Evolutionary conservation across 805 yeast genomes (phyloP).

Genomic region (Kodamaea laetipori): DNA sequence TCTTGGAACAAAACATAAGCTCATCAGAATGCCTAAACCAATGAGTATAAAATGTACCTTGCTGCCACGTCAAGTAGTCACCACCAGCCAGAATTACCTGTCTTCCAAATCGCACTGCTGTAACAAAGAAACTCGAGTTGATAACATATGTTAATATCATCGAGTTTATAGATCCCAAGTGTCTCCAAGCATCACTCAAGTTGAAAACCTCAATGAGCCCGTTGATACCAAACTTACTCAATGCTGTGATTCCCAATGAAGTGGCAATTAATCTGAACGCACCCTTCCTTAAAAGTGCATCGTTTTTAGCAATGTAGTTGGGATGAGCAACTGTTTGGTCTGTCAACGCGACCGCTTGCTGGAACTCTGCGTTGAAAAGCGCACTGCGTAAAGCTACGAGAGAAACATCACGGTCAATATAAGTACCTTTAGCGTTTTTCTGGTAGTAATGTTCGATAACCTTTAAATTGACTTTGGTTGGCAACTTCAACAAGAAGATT

Average conservation of each 20-base stretch:
- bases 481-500: constrained; percentile 36
- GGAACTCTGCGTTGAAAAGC: constrained; percentile 59
- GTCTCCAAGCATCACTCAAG: constrained; percentile 40
- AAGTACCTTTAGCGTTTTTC: constrained; percentile 17
- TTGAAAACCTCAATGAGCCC: constrained; percentile 39
- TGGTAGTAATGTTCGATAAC: constrained; percentile 22
- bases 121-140: constrained; percentile 43
- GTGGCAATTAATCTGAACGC: constrained; percentile 33
- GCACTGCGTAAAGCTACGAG: constrained; percentile 65
- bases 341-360: constrained; percentile 56
- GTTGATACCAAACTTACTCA: constrained; percentile 46
- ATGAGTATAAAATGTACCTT: constrained; percentile 62
- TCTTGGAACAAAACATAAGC: constrained; percentile 62
- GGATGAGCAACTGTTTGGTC: constrained; percentile 62
- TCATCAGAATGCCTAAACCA: constrained; percentile 71
- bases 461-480: constrained; percentile 29
- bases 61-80: constrained; percentile 58
- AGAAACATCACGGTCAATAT: constrained; percentile 43
- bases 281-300: constrained; percentile 33
- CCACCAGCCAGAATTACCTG: constrained; percentile 47
- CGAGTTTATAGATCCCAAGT: constrained; percentile 49
- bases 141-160: constrained; percentile 42
- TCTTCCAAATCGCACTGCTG: constrained; percentile 44
- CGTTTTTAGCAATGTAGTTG: constrained; percentile 44
- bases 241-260: constrained; percentile 35